phyloP scores from a whole-genome alignment of 805 yeast genomes.

The Komagataella phaffii region DNA sequence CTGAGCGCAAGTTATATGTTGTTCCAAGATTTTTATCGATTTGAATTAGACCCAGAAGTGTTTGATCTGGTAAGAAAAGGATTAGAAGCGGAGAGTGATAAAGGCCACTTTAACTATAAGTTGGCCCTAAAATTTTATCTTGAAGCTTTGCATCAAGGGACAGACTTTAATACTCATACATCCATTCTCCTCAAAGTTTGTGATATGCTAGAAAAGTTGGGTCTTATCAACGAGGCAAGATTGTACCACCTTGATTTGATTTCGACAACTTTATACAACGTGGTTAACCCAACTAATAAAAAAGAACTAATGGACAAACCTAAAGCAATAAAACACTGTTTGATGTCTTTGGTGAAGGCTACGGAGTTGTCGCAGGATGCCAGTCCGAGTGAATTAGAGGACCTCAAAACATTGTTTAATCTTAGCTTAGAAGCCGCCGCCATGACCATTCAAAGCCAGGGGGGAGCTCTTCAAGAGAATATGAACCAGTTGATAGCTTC shows the following conservation, averaged over 20 bases:
- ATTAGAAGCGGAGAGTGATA: constrained; percentile 72
- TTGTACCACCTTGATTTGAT: constrained; percentile 34
- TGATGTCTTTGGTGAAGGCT: constrained; percentile 54
- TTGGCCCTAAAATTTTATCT: constrained; percentile 62
- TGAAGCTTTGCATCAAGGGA: constrained; percentile 57
- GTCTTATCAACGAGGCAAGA: not conserved
- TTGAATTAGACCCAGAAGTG: constrained; percentile 19
- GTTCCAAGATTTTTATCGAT: not conserved
- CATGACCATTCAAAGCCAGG: not conserved
- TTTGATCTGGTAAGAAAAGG: constrained; percentile 65
- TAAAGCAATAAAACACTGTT: constrained; percentile 54
- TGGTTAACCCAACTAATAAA: constrained; percentile 32
- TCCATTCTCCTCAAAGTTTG: constrained; percentile 82
- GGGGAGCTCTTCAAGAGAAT: not conserved
- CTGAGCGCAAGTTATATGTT: not conserved
- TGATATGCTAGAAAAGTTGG: constrained; percentile 43
- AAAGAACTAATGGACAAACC: constrained; percentile 31
- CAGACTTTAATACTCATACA: constrained; percentile 53
- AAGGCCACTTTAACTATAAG: constrained; percentile 45
- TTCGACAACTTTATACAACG: constrained; percentile 31
- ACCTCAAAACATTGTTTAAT: not conserved
- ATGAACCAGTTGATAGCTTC: not conserved
- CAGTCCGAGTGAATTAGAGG: not conserved
- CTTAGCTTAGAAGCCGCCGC: not conserved
- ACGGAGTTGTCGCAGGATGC: constrained; percentile 31